A percentile compares a stretch with the other conserved stretches of the same genome.
phyloP scores from a whole-genome alignment of 208 protist genomes.

The Acanthamoeba divionensis region DNA sequence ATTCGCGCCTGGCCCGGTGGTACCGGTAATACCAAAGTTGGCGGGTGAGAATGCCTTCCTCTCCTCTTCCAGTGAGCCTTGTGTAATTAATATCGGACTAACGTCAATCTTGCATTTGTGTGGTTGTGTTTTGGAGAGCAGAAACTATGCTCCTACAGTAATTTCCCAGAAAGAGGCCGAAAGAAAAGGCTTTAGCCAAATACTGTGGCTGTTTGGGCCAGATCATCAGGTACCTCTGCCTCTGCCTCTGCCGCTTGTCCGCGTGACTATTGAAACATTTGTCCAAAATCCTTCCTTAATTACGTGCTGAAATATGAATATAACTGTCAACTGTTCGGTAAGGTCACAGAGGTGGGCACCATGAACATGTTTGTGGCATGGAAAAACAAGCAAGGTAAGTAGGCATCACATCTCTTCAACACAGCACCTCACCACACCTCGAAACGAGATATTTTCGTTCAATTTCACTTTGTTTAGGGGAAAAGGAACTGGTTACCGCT shows the following conservation, averaged over 20 bases:
- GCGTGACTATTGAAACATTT: too few species aligned
- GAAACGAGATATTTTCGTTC: background rate
- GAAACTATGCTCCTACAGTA: slow-evolving; percentile 80
- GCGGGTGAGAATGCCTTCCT: slow-evolving; percentile 72
- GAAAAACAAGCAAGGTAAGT: slow-evolving; percentile 81
- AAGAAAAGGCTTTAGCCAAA: slow-evolving; percentile 91
- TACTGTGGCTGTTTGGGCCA: slow-evolving; percentile 92
- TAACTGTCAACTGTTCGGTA: too few species aligned
- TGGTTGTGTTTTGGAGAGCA: too few species aligned
- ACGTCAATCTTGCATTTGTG: too few species aligned
- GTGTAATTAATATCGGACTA: too few species aligned
- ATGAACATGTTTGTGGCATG: slow-evolving; percentile 97
- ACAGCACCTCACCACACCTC: background rate
- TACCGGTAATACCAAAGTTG: slow-evolving; percentile 90
- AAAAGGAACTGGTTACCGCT: slow-evolving; percentile 91
- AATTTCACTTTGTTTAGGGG: slow-evolving; percentile 44
- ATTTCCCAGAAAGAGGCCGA: slow-evolving; percentile 83
- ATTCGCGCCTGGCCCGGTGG: slow-evolving; percentile 94
- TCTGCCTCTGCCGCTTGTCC: too few species aligned
- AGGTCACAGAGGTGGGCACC: slow-evolving; percentile 95
- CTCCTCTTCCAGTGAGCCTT: background rate
- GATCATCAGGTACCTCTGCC: slow-evolving; percentile 37
- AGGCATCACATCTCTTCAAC: background rate
- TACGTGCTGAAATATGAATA: too few species aligned
- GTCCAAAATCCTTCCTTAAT: too few species aligned